Conservation (phyloP, 257 asterid species). For the Solanum appendiculatum region DNA sequence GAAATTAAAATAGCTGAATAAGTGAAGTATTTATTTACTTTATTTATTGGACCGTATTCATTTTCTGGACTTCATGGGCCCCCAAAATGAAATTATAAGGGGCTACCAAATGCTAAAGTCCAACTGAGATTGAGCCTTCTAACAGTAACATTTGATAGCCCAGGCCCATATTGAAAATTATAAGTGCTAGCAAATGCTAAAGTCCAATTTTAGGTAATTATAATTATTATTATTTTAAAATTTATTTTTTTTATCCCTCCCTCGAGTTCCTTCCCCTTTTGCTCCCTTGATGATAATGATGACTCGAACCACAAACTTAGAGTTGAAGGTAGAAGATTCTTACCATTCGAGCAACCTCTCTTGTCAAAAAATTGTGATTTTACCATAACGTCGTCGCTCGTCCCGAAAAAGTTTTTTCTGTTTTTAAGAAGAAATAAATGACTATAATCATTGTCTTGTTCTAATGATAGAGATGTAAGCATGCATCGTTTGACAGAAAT, state of each 20-base stretch:
- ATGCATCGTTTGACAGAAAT: neutral
- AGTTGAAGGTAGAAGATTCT: neutral
- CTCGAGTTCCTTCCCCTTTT: neutral
- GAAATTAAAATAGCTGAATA: neutral
- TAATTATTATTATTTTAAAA: too few species aligned
- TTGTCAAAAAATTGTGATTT: neutral
- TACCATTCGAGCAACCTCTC: neutral
- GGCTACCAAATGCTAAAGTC: neutral
- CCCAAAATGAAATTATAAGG: neutral
- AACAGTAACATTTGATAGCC: neutral
- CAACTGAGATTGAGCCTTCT: neutral
- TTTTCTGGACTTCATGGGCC: neutral
- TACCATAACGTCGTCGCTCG: too few species aligned
- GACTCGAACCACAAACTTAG: neutral
- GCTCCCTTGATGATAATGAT: neutral
- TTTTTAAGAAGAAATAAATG: neutral
- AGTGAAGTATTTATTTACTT: neutral
- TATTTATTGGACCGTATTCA: neutral
- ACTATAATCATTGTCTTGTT: neutral
- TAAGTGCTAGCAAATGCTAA: neutral
- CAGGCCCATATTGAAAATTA: neutral
- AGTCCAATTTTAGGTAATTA: neutral
- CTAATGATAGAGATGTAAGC: neutral
- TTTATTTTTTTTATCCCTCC: neutral
- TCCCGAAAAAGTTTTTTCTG: too few species aligned